Evolutionary conservation across 768 basidiomycete species (phyloP), one percentile per base, ranked within the genome.

Genomic region (Suillus plorans): DNA sequence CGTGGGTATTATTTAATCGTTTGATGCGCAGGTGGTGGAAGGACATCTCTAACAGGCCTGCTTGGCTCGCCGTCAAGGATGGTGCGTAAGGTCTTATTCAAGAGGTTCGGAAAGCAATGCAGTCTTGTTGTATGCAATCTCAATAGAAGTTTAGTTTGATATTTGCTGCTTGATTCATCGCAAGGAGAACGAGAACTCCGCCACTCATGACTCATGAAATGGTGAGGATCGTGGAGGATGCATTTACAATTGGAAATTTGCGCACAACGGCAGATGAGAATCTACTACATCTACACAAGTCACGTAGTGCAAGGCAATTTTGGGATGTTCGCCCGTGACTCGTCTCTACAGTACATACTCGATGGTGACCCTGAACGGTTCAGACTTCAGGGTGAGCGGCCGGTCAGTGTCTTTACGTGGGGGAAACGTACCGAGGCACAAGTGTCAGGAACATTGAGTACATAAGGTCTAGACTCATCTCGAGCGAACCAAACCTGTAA

Each of bases 51-150:
- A 75, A 73, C 37, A 79, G 85, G 63, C 73, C 78, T 10, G 68
- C 84, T 16, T 87, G 86, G 85, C 66, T 70, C n/a, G 77, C 80
- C 1, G 79, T 84, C 58, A 80, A 83, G 72, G 73, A 77, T 12
- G 79, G 79, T 0, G 73, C 67, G 20, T 68, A 60, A 56, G 10
- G 9, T 22, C 1, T 57, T 25, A 5, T 58, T 12, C 16, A 41
- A 20, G 8, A 39, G 39, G 10, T 25, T 10, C 44, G 20, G 18
- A 22, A 25, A 5, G 37, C 13, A 57, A n/a, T 37, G n/a, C 5
- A 20, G 20, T 14, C 16, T 16, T 13, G 22, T n/a, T 25, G 56
- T 39, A 25, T 39, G 34, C 36, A 36, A 31, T 6, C 36, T 20
- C 34, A 20, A 57, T 37, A 3, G 31, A 13, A 36, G 5, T 55